A percentile compares a stretch with the other conserved stretches of the same genome.
These are phyloP conservation scores for Scenedesmus sp. DNA, from an alignment of 163 green algal genomes.

Conservation along the genomic window DNA sequence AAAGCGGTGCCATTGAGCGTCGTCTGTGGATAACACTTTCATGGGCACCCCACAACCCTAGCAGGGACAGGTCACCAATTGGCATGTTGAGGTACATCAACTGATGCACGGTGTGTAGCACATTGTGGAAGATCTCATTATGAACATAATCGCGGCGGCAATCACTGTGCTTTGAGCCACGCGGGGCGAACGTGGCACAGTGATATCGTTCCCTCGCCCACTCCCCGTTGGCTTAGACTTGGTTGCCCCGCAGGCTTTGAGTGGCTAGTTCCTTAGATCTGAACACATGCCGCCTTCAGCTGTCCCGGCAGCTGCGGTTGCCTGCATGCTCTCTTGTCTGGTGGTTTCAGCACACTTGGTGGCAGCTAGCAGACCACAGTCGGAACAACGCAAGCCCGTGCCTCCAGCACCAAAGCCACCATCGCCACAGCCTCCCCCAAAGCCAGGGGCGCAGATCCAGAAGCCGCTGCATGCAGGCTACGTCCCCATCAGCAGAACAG, in stretches of 20 bases:
- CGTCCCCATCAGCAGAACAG: constrained; percentile 13
- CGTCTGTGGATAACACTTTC: neutral
- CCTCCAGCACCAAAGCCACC: neutral
- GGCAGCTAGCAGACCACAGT: neutral
- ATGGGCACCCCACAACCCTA: neutral
- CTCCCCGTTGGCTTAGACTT: too few relatives aligned
- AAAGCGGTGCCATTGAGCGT: neutral
- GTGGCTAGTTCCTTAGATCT: neutral
- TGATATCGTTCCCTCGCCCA: too few relatives aligned
- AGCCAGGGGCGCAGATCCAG: neutral
- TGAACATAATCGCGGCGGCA: too few relatives aligned
- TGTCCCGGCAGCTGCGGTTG: neutral
- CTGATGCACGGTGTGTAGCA: too few relatives aligned
- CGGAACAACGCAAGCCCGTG: neutral
- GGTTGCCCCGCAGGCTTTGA: too few relatives aligned
- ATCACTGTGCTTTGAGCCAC: too few relatives aligned
- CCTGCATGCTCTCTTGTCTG: neutral
- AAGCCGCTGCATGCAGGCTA: constrained; percentile 34
- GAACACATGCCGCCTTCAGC: neutral
- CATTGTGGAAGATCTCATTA: too few relatives aligned
- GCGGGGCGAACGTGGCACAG: too few relatives aligned
- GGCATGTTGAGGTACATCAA: too few relatives aligned
- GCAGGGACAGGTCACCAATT: neutral
- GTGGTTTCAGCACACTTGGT: neutral
- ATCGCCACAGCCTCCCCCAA: neutral